Conservation (phyloP, 352 stramenopile genomes). For the Globisporangium acanthophoron region DNA sequence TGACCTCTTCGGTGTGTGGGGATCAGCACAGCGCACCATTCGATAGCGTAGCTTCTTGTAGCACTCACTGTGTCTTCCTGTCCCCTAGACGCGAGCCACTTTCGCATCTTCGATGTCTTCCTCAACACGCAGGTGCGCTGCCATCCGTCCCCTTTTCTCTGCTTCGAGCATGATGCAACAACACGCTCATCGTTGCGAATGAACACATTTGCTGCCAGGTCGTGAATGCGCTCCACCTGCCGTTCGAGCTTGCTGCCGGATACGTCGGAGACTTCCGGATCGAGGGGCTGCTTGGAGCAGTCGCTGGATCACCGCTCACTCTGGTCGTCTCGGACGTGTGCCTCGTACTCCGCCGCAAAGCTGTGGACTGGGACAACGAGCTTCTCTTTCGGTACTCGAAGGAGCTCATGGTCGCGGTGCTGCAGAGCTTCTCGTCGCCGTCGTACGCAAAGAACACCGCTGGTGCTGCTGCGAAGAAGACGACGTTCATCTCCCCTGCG, state of each 20-base stretch:
- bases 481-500: slow-evolving; percentile 34
- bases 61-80: neutral
- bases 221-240: slow-evolving; percentile 59
- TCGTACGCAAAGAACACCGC: slow-evolving; percentile 22
- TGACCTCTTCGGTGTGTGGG: slow-evolving; percentile 55
- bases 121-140: slow-evolving; percentile 43
- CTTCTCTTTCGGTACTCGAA: slow-evolving; percentile 65
- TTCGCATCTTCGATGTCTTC: slow-evolving; percentile 56
- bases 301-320: slow-evolving; percentile 49
- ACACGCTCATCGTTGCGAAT: neutral
- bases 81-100: slow-evolving; percentile 53
- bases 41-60: neutral
- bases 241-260: slow-evolving; percentile 54
- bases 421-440: slow-evolving; percentile 37
- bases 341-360: slow-evolving; percentile 51
- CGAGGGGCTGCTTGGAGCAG: slow-evolving; percentile 52
- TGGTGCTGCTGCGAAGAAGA: slow-evolving; percentile 5
- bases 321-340: slow-evolving; percentile 51
- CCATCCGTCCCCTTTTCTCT: too few species aligned
- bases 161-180: neutral
- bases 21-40: neutral
- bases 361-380: slow-evolving; percentile 62
- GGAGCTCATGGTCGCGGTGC: slow-evolving; percentile 50
- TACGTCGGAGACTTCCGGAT: slow-evolving; percentile 68
- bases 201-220: slow-evolving; percentile 18